Evolutionary conservation across 441 rosid genomes (phyloP), one percentile per base, ranked within the genome.

Genomic region (Adansonia gregorii): DNA sequence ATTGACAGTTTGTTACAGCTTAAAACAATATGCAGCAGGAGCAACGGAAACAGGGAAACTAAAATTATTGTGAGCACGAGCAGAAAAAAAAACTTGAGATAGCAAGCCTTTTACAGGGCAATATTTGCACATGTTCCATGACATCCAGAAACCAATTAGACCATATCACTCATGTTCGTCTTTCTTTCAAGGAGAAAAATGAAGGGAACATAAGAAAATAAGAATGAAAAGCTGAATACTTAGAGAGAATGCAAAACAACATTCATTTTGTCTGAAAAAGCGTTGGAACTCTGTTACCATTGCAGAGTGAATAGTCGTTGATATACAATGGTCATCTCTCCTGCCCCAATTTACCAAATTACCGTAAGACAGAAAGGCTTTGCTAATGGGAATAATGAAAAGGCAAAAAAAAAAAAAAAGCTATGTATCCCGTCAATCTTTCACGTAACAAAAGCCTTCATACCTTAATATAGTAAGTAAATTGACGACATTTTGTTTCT

Each of bases 181-280:
- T 14, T 60, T 68, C 51, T 46, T 45, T 31, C 10, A 64, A 71
- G 66, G 46, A 35, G 31, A 64, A 14, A 74, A 78, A 19, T 41
- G 9, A 67, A 74, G 65, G 59, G 6, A 73, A 51, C 41, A 48
- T 3, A 15, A 56, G 67, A 27, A 35, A 45, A 22, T 41, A 52
- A 67, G 24, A 45, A 46, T 55, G 72, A 4, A 60, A 81, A 76
- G 56, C 59, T n/a, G 51, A 60, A 78, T 72, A 82, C 85, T 78
- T 77, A 27, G 76, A 63, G 68, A 59, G 76, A 64, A 58, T 48
- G 58, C 22, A 31, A 56, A 67, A 41, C 61, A 20, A 55, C 11
- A 48, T 43, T 55, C 68, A 52, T 66, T 58, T 19, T 12, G 59
- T 74, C 19, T 74, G 43, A 63, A 24, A 17, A 64, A 35, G 75